Evolutionary conservation across 2,329 filamentous ascomycete genomes (phyloP), one percentile per base, ranked within the genome.

Genomic region (Aspergillus sp.): DNA sequence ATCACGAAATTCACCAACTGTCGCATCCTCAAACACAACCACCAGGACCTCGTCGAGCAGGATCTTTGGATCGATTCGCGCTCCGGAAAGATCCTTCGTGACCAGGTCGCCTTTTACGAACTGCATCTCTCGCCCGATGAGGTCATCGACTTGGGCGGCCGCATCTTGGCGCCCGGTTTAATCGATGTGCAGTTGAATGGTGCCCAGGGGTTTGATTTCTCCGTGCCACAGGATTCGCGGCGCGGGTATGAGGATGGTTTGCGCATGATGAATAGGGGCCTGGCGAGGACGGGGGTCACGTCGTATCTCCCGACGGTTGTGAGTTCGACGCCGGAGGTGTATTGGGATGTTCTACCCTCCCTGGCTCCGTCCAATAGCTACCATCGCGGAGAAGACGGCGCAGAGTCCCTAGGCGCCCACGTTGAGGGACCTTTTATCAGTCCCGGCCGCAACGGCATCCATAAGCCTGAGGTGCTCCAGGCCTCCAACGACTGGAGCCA

Each of bases 171-270:
- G 0, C 88, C 90, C 0, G 90, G 90, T 28, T 77, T 96, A 61
- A 93, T 96, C 57, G 90, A 96, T 55, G 85, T 85, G 44, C 90
- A 96, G 67, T 81, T 96, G 56, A 96, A 96, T 60, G 90, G 90
- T 42, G 89, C 86, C 7, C 91, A 89, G 59, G 89, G 89, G 47
- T 94, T 95, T 73, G 91, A 95, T 72, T 95, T 94, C 66, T 93
- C 88, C 1, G 74, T 88, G 7, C 80, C 86, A n/a, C 76, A 67
- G 32, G 66, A 82, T 10, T 80, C 85, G 58, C 80, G 78, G 67
- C 69, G 74, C 29, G 74, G 78, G 44, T 95, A 94, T 59, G 78
- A 79, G 48, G 84, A 87, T 64, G 82, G 80, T n/a, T 71, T 95
- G 43, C 75, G 74, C 52, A 74, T 81, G 48, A 75, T 91, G 50